phyloP scores from a whole-genome alignment of 805 yeast species.

The Wickerhamiella sergipiensis region DNA sequence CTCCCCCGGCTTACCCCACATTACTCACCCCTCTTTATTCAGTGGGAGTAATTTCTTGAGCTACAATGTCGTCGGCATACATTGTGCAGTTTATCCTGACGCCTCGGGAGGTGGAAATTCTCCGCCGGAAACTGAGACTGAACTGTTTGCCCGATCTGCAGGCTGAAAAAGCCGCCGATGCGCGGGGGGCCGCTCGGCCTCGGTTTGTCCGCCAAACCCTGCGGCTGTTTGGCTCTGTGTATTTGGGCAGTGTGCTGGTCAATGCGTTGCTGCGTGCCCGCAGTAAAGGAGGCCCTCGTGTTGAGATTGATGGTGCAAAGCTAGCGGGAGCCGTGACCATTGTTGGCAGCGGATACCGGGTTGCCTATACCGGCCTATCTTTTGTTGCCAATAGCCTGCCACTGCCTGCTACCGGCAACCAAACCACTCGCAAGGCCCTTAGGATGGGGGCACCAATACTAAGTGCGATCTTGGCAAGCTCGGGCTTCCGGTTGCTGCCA shows the following conservation, averaged over 20 bases:
- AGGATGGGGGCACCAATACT: background rate
- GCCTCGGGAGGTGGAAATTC: conserved; percentile 1
- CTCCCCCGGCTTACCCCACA: background rate
- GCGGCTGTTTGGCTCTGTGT: conserved; percentile 1
- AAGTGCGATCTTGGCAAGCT: background rate
- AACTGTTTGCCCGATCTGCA: background rate
- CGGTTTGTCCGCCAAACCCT: conserved; percentile 1
- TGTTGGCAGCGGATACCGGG: background rate
- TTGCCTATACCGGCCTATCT: background rate
- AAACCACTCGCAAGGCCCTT: background rate
- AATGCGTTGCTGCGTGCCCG: background rate
- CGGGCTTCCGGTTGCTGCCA: conserved; percentile 15
- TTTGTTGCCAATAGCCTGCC: background rate
- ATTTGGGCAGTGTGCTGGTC: background rate
- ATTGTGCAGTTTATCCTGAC: conserved; percentile 2
- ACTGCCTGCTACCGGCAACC: background rate
- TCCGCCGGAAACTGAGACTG: background rate
- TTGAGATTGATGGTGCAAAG: background rate
- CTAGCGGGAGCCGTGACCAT: background rate
- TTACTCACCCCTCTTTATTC: background rate
- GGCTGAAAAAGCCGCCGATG: background rate
- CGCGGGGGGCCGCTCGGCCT: background rate
- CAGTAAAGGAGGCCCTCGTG: background rate
- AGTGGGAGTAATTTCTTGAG: background rate
- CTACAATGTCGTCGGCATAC: conserved; percentile 1